Evolutionary conservation across 1,284 basidiomycete species (phyloP).

Genomic region (Ustilago esculenta): DNA sequence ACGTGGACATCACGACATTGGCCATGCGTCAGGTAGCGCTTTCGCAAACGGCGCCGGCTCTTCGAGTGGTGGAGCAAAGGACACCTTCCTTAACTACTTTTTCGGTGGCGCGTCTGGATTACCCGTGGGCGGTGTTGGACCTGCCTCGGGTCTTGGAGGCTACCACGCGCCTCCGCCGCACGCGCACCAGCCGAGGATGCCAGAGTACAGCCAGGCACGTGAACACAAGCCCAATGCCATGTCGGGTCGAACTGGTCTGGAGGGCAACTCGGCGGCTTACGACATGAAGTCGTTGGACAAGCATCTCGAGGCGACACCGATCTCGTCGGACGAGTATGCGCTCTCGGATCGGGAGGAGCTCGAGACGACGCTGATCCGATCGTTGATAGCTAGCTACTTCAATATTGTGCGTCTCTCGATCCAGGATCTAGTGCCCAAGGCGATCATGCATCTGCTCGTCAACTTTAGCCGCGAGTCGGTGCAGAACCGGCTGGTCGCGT

Average conservation of each 20-base stretch:
- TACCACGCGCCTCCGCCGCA: slow-evolving; percentile 38
- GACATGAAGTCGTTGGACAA: slow-evolving; percentile 99
- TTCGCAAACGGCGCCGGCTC: slow-evolving; percentile 14
- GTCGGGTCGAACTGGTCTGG: slow-evolving; percentile 74
- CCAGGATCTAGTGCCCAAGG: slow-evolving; percentile 93
- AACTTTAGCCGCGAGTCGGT: slow-evolving; percentile 96
- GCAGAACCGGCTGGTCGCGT: slow-evolving; percentile 91
- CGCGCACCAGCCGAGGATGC: slow-evolving; percentile 25
- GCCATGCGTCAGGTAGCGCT: slow-evolving; percentile 30
- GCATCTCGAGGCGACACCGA: slow-evolving; percentile 74
- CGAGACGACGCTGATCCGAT: slow-evolving; percentile 93
- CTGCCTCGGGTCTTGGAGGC: slow-evolving; percentile 42
- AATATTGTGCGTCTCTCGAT: slow-evolving; percentile 94
- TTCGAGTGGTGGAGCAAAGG: slow-evolving; percentile 38
- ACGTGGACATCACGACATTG: slow-evolving; percentile 39
- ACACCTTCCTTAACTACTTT: slow-evolving; percentile 66
- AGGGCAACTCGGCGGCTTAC: slow-evolving; percentile 84
- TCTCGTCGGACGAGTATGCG: slow-evolving; percentile 72
- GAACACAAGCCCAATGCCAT: slow-evolving; percentile 60
- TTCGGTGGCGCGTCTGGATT: slow-evolving; percentile 61
- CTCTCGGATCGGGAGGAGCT: slow-evolving; percentile 87
- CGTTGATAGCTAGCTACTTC: slow-evolving; percentile 95
- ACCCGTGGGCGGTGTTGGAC: slow-evolving; percentile 51
- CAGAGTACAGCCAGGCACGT: slow-evolving; percentile 30
- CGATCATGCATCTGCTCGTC: slow-evolving; percentile 76